Evolutionary conservation across 179 eudicot genomes (phyloP), one percentile per base, ranked within the genome.

Genomic region (Pouteria campechiana): DNA sequence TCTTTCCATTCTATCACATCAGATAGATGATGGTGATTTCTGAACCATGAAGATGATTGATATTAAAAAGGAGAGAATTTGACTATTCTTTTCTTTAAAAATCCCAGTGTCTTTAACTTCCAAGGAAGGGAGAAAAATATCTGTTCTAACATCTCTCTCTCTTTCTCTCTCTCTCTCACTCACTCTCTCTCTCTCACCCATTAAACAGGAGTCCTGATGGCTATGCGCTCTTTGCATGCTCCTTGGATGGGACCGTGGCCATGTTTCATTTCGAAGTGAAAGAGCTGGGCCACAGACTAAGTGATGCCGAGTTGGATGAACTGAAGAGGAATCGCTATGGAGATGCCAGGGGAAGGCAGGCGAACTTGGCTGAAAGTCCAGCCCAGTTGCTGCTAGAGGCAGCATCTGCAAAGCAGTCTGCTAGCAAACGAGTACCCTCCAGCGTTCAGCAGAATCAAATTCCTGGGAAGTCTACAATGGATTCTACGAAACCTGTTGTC

Each of bases 121-220:
- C n/a, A n/a, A n/a, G n/a, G 24, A 20, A 17, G 9, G 25, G 21
- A 25, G 14, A 4, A 5, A 12, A 40, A 24, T 18, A 6, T n/a
- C 13, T 17, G 8, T 44, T 25, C 31, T 19, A 14, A 31, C 7
- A 19, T 7, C 53, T 28, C 31, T 18, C 2, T 19, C 17, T 24
- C 39, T 12, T 39, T 4, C 25, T 15, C 9, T 17, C 11, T 15
- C 19, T 37, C 24, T 25, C 31, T 16, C 4, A 29, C 31, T 41
- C 20, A 16, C 18, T 43, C 15, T 44, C 55, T 50, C 17, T 44
- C 59, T 44, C 33, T 13, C 32, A 20, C 55, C 28, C 41, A 36
- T n/a, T n/a, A n/a, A 62, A 48, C 73, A 90, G 98, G 98, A 90
- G 96, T 57, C 98, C 98, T 63, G 98, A 90, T 58, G 96, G 98